Percentiles rank a stretch among this genome's conserved stretches.
Evolutionary conservation across 106 monocot genomes (phyloP).

Genomic region (Dioscorea alata): DNA sequence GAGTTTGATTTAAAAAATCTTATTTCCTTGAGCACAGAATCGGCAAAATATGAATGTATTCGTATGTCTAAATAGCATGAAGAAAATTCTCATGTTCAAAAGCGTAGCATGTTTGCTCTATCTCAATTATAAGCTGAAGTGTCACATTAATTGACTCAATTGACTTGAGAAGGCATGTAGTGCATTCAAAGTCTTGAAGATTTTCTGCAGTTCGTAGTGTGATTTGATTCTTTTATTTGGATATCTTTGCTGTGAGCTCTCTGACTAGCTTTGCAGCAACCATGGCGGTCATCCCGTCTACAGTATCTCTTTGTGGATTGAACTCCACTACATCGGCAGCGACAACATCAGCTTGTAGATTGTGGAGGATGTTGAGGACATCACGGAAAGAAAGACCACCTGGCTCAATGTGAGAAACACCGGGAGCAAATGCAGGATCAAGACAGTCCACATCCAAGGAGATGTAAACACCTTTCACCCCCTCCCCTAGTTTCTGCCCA

Average conservation of each 20-base stretch:
- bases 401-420: slow-evolving; percentile 95
- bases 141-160: no score
- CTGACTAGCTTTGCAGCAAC: slow-evolving; percentile 94
- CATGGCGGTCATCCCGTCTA: slow-evolving; percentile 98
- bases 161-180: no score
- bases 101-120: no score
- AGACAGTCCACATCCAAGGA: slow-evolving; percentile 89
- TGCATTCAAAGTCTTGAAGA: no score
- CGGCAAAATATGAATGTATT: no score
- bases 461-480: slow-evolving; percentile 90
- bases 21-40: no score
- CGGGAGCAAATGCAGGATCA: slow-evolving; percentile 98
- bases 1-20: no score
- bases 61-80: no score
- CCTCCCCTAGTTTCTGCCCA: slow-evolving; percentile 85
- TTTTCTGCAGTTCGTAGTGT: no score
- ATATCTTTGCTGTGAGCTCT: slow-evolving; percentile 92
- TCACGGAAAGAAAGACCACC: slow-evolving; percentile 95
- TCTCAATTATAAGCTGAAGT: no score
- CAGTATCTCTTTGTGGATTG: slow-evolving; percentile 98
- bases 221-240: slow-evolving; percentile 31
- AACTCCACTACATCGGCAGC: slow-evolving; percentile 98
- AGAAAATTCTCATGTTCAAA: no score
- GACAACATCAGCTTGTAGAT: slow-evolving; percentile 78
- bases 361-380: slow-evolving; percentile 94